Evolutionary conservation across 1,139 yeast genomes (phyloP).

Genomic region (Zygosaccharomyces sapae): DNA sequence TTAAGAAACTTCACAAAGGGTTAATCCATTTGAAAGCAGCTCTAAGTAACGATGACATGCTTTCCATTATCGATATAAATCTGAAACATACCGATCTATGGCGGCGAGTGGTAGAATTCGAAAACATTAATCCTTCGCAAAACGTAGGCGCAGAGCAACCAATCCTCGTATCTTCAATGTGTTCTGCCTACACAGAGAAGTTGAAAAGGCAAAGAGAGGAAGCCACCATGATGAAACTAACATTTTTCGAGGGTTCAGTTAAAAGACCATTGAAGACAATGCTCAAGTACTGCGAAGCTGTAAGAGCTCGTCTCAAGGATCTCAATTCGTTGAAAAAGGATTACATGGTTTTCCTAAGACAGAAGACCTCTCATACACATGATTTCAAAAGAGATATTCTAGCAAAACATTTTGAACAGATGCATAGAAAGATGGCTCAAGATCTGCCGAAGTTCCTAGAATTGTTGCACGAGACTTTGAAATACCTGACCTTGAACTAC

Average conservation of each 20-base stretch:
- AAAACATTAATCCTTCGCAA: conserved; percentile 9
- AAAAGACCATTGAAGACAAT: conserved; percentile 29
- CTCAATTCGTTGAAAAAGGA: conserved; percentile 35
- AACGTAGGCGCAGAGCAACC: conserved; percentile 6
- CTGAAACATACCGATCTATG: conserved; percentile 21
- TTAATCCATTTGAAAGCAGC: conserved; percentile 14
- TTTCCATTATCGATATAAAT: conserved; percentile 16
- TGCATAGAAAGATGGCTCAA: conserved; percentile 33
- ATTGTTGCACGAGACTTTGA: conserved; percentile 18
- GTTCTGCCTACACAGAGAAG: conserved; percentile 21
- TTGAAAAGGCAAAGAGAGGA: conserved; percentile 27
- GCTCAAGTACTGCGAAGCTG: conserved; percentile 26
- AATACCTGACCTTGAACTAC: conserved; percentile 26
- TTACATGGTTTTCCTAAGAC: conserved; percentile 28
- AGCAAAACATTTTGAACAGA: conserved; percentile 28
- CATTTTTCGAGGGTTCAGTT: conserved; percentile 28
- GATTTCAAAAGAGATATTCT: conserved; percentile 31
- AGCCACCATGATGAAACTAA: conserved; percentile 27
- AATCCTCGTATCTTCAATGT: conserved; percentile 14
- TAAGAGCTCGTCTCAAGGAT: conserved; percentile 30
- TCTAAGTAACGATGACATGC: conserved; percentile 14
- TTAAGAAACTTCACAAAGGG: conserved; percentile 20
- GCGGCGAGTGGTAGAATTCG: conserved; percentile 22
- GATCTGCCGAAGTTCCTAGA: conserved; percentile 35
- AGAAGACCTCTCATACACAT: conserved; percentile 24